Evolutionary conservation across 768 basidiomycete genomes (phyloP), one percentile per base, ranked within the genome.

Genomic region (Tephrocybe rancida): DNA sequence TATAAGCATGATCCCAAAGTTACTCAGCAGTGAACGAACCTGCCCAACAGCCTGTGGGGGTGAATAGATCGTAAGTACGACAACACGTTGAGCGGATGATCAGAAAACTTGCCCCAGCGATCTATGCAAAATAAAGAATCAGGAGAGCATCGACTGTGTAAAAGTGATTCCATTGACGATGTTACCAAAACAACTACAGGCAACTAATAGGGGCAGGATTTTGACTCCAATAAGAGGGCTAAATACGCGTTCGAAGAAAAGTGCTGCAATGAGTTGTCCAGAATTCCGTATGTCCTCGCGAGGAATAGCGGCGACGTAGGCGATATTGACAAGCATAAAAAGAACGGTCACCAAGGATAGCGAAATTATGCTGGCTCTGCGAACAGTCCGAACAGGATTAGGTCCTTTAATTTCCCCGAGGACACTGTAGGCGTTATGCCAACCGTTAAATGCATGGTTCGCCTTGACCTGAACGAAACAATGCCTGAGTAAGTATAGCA

Each of bases 301-400:
- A 27, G 72, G 72, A 35, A 73, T 62, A 11, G 65, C 72, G 25
- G 70, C 70, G 48, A 71, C 61, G 58, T 73, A 73, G 51, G 70
- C 66, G 9, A 73, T 45, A 48, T 82, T 81, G 54, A 75, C 73
- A 45, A 81, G 70, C 48, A 82, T 60, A 65, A 77, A 83, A 5
- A 84, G 66, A 13, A 70, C 55, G 4, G 73, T 64, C 7, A 76
- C 69, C 24, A 78, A 56, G 2, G 64, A 64, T 21, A 84, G 67
- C 1, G 81, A 73, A 6, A 77, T 65, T 16, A 70, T 64, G 7
- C 73, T 72, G 3, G 79, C 74, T 51, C 70, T 76, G 39, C 73
- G 71, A 39, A 80, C 71, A 4, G 79, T 81, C 34, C 68, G 67
- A 14, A 77, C 74, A 11, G 81, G 79, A 44, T 75, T 64, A 19